Evolutionary conservation across 805 yeast genomes (phyloP).

Genomic region (Candida sphagnicola): DNA sequence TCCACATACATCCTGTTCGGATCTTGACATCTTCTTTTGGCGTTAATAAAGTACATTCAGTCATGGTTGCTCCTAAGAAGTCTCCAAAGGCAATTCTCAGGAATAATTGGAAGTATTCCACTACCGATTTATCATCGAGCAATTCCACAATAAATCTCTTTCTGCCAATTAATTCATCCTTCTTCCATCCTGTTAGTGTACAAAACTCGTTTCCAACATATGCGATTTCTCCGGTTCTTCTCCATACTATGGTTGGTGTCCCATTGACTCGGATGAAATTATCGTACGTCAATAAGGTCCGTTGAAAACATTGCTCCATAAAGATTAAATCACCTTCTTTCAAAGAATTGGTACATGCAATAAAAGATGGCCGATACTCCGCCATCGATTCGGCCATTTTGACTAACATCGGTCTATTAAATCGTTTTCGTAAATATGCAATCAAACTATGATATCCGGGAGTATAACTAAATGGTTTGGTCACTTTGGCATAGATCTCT

Average conservation of each 20-base stretch:
- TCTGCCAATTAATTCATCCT: slow-evolving; percentile 57
- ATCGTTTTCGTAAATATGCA: slow-evolving; percentile 67
- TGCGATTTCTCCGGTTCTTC: slow-evolving; percentile 92
- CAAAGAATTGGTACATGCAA: slow-evolving; percentile 84
- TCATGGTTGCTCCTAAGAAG: slow-evolving; percentile 80
- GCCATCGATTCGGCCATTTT: slow-evolving; percentile 87
- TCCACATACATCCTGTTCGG: slow-evolving; percentile 84
- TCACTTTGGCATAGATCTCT: slow-evolving; percentile 74
- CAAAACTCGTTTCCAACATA: slow-evolving; percentile 95
- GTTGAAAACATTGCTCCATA: slow-evolving; percentile 94
- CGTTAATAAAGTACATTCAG: slow-evolving; percentile 75
- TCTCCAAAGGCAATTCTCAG: slow-evolving; percentile 87
- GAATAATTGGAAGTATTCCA: slow-evolving; percentile 84
- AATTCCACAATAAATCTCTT: slow-evolving; percentile 71
- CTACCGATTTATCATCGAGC: slow-evolving; percentile 81
- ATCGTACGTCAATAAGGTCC: slow-evolving; percentile 86
- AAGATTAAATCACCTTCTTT: slow-evolving; percentile 90
- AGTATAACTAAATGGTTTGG: slow-evolving; percentile 80
- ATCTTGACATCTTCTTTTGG: slow-evolving; percentile 50
- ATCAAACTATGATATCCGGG: slow-evolving; percentile 85
- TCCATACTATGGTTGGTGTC: slow-evolving; percentile 93
- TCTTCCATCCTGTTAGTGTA: slow-evolving; percentile 85
- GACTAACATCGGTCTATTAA: slow-evolving; percentile 65
- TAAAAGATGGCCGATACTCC: slow-evolving; percentile 85
- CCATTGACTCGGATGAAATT: slow-evolving; percentile 81